A percentile compares a stretch with the other conserved stretches of the same genome.
Evolutionary conservation across 2,329 filamentous ascomycete genomes (phyloP).

Genomic region (Karstenula rhodostoma): DNA sequence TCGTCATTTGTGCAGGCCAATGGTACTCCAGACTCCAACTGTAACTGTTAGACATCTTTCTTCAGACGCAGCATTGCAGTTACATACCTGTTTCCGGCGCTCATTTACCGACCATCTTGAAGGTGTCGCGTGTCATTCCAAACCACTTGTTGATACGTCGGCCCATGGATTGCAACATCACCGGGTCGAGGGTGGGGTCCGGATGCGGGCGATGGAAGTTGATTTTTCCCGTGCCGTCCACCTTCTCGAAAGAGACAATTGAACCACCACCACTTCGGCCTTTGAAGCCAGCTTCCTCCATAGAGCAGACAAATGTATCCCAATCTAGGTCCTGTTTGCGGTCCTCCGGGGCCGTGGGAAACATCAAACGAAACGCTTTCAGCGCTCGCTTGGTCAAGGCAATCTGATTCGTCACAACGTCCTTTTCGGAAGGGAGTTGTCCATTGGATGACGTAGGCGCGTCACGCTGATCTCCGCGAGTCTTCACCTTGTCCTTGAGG

Average conservation of each 20-base stretch:
- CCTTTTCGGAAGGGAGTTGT: background rate
- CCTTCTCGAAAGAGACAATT: slow-evolving; percentile 24
- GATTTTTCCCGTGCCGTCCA: slow-evolving; percentile 21
- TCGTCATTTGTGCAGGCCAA: too few species aligned
- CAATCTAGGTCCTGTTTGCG: slow-evolving; percentile 17
- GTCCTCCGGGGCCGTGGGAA: slow-evolving; percentile 23
- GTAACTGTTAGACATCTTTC: too few species aligned
- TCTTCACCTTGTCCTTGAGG: slow-evolving; percentile 17
- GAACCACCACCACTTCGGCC: slow-evolving; percentile 26
- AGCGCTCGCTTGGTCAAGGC: slow-evolving; percentile 14
- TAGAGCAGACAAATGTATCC: slow-evolving; percentile 25
- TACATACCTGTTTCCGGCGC: too few species aligned
- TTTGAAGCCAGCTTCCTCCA: slow-evolving; percentile 26
- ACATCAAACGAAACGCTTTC: slow-evolving; percentile 21
- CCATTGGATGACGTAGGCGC: background rate
- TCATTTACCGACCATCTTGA: slow-evolving; percentile 20
- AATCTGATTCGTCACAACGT: background rate
- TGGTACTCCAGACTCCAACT: too few species aligned
- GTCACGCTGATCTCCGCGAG: slow-evolving; percentile 1
- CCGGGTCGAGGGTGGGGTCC: slow-evolving; percentile 30
- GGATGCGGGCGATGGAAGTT: slow-evolving; percentile 43
- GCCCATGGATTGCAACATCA: slow-evolving; percentile 39
- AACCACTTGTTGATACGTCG: slow-evolving; percentile 41
- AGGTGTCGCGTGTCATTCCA: slow-evolving; percentile 32
- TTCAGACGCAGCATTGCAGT: too few species aligned